Percentiles rank a stretch among this genome's conserved stretches.
These are phyloP conservation scores for Flaveria bidentis DNA, from an alignment of 129 eudicot genomes.

Conservation along the genomic window DNA sequence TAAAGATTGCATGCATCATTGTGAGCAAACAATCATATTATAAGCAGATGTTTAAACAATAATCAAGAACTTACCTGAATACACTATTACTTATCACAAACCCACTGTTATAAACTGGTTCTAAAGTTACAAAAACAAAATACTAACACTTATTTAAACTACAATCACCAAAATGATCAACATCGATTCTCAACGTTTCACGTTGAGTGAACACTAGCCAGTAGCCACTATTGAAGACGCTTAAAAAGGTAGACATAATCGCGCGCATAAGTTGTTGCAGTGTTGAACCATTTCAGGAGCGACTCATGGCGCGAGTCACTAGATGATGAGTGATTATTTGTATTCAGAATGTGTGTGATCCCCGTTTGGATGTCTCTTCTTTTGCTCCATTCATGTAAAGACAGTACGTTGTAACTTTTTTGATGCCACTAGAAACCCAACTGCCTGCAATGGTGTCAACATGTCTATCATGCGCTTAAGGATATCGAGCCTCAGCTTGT, in stretches of 20 bases:
- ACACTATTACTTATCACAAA: too few species aligned
- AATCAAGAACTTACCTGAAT: too few species aligned
- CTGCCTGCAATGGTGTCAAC: constrained; percentile 42
- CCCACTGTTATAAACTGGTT: too few species aligned
- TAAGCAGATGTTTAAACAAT: too few species aligned
- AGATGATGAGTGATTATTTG: constrained; percentile 11
- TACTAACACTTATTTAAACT: too few species aligned
- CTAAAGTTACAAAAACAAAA: too few species aligned
- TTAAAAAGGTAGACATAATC: background rate
- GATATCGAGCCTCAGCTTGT: constrained; percentile 37
- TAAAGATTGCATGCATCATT: too few species aligned
- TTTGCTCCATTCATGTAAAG: constrained; percentile 39
- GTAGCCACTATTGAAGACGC: background rate
- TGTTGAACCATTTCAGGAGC: background rate
- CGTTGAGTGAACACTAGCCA: too few species aligned
- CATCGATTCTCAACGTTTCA: too few species aligned
- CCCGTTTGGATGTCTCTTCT: constrained; percentile 30
- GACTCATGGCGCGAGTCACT: constrained; percentile 4
- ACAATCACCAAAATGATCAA: too few species aligned
- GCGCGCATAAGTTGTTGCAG: background rate
- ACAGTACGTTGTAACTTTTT: constrained; percentile 47
- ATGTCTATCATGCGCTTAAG: constrained; percentile 42
- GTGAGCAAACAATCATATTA: too few species aligned
- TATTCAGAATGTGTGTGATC: constrained; percentile 9
- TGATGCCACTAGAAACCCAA: constrained; percentile 35